Conservation (phyloP, 2,329 filamentous ascomycete genomes). For the Colletotrichum lupini region DNA sequence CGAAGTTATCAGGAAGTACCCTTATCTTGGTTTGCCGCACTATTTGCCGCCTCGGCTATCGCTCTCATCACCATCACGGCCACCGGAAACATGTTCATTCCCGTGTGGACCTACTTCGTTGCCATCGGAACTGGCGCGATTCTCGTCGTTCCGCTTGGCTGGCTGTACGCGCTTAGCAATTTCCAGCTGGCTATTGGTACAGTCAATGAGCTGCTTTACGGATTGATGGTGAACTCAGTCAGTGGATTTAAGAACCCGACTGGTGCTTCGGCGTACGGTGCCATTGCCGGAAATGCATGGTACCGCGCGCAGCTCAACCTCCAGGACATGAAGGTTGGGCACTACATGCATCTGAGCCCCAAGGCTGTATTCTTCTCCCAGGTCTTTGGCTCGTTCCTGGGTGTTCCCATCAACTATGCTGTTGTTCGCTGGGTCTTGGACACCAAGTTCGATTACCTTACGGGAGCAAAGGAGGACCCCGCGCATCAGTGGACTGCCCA, state of each 20-base stretch:
- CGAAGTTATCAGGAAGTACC: constrained; percentile 69
- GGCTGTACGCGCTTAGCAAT: constrained; percentile 70
- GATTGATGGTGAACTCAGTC: constrained; percentile 66
- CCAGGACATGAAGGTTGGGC: constrained; percentile 60
- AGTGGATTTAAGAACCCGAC: constrained; percentile 60
- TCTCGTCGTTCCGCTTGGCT: constrained; percentile 67
- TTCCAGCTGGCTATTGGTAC: constrained; percentile 48
- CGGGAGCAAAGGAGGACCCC: constrained; percentile 61
- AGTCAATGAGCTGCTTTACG: constrained; percentile 68
- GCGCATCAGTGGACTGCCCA: constrained; percentile 73
- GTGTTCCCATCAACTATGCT: constrained; percentile 70
- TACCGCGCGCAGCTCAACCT: constrained; percentile 68
- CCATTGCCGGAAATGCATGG: constrained; percentile 72
- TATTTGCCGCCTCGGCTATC: constrained; percentile 59
- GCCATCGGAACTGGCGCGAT: constrained; percentile 65
- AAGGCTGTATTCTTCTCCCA: constrained; percentile 70
- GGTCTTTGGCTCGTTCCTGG: constrained; percentile 67
- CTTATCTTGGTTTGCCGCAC: constrained; percentile 64
- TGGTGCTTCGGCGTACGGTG: constrained; percentile 67
- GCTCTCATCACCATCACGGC: constrained; percentile 61
- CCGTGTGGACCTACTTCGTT: constrained; percentile 69
- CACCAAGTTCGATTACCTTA: constrained; percentile 66
- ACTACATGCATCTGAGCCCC: constrained; percentile 67
- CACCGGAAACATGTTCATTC: constrained; percentile 65
- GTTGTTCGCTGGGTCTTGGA: constrained; percentile 70